Conservation (phyloP, 2,329 filamentous ascomycete species). For the Chlorencoelia australis region DNA sequence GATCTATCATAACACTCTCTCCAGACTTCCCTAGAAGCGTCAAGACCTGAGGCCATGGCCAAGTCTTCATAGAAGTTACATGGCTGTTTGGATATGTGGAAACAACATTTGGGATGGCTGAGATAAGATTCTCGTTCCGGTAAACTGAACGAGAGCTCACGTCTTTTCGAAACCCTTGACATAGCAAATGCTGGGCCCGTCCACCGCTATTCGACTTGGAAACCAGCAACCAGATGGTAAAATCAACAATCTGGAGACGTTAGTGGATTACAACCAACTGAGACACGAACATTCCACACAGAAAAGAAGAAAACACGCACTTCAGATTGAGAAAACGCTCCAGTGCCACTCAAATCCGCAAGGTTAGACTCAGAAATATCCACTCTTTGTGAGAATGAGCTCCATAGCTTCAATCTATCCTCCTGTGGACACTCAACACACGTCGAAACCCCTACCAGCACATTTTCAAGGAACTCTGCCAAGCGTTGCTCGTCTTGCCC, state of each 20-base stretch:
- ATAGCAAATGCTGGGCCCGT: slow-evolving; percentile 65
- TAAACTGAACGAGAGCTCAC: slow-evolving; percentile 13
- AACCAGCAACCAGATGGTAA: slow-evolving; percentile 70
- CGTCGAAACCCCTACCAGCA: slow-evolving; percentile 22
- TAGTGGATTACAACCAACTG: slow-evolving; percentile 2
- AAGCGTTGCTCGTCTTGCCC: slow-evolving; percentile 8
- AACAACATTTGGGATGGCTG: slow-evolving; percentile 55
- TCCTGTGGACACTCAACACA: slow-evolving; percentile 19
- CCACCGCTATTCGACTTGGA: slow-evolving; percentile 39
- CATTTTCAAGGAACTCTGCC: slow-evolving; percentile 22
- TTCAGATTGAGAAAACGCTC: slow-evolving; percentile 51
- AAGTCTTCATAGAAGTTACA: slow-evolving; percentile 55
- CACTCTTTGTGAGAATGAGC: slow-evolving; percentile 53
- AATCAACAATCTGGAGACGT: slow-evolving; percentile 56
- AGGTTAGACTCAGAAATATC: slow-evolving; percentile 46
- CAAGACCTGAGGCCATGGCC: slow-evolving; percentile 68
- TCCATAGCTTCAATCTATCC: slow-evolving; percentile 44
- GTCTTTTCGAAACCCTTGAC: slow-evolving; percentile 65
- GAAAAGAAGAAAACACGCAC: slow-evolving; percentile 32
- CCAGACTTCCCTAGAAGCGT: slow-evolving; percentile 64
- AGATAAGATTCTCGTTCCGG: slow-evolving; percentile 25
- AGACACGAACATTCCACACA: slow-evolving; percentile 6
- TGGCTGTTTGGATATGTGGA: slow-evolving; percentile 58
- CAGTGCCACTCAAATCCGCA: slow-evolving; percentile 32
- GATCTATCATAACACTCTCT: slow-evolving; percentile 65